Base-by-base conservation (phyloP, 2,329 filamentous ascomycete genomes). In the Chaetomiaceae sp. region DNA sequence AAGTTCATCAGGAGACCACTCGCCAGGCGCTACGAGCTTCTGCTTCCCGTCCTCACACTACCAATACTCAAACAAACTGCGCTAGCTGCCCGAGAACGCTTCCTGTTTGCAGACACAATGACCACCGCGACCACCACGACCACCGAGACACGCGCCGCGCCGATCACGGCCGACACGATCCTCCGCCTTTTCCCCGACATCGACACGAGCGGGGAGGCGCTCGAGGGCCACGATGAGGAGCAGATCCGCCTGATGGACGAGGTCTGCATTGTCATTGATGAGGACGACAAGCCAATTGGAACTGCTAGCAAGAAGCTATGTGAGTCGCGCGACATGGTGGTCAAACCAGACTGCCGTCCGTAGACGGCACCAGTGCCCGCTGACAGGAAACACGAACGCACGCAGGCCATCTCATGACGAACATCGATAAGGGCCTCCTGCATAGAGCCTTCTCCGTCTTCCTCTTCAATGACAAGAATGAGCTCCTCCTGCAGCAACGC, bases 221-320 rank as follows among this genome's bases (percentile, higher is more conserved):
- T 97, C 36, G 84, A 84, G 47, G 93, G 91, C 42, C 94, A 97
- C 72, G 90, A 97, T 72, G 91, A 87, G 66, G 91, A 97, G 74
- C 93, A 98, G 72, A 95, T 96, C 61, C 84, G 91, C 41, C 72
- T 98, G 60, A 98, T 98, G 93, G 91, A 98, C 62, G 93, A 97
- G 73, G 86, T 96, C 40, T 98, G 93, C 76, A 97, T 98, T 65
- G 93, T 98, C 15, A 73, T 94, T 38, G 91, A 97, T 67, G 83
- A 95, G 60, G 79, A 97, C 60, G 93, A 97, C 66, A 74, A 81
- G 60, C 90, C 91, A 24, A 95, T 98, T 66, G 93, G 93, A 53
- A 95, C 88, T 57, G 91, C 88, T 42, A 95, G 87, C 81, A 97
- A 98, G 79, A 98, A 98, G 74, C 80, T 88, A 46, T 98, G 93